These are phyloP conservation scores for Massarina eburnea DNA, from an alignment of 2,329 filamentous ascomycete species.

Conservation along the genomic window DNA sequence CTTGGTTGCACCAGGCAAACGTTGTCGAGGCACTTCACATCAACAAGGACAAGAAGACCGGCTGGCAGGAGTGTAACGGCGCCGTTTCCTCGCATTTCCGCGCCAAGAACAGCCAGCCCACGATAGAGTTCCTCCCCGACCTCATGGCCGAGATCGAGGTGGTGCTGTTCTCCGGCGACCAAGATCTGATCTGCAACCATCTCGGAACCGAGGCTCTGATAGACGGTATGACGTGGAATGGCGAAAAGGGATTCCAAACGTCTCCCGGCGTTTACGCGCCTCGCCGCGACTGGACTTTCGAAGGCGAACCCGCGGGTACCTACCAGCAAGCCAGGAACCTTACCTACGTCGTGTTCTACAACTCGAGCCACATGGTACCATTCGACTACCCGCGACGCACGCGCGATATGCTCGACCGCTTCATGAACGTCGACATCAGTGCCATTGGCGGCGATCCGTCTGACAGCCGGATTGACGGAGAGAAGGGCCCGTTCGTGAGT, in stretches of 20 bases:
- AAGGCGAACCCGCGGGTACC: constrained; percentile 82
- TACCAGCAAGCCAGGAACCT: constrained; percentile 95
- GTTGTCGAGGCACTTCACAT: constrained; percentile 82
- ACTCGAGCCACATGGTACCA: constrained; percentile 97
- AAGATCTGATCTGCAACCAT: constrained; percentile 97
- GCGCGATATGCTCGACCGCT: constrained; percentile 95
- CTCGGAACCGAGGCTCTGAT: constrained; percentile 91
- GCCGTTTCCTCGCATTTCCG: constrained; percentile 73
- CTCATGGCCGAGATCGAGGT: constrained; percentile 76
- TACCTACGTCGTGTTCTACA: constrained; percentile 94
- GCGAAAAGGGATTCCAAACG: constrained; percentile 85
- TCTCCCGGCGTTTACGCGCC: constrained; percentile 87
- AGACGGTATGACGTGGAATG: constrained; percentile 87
- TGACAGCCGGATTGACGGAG: constrained; percentile 81
- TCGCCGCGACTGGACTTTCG: constrained; percentile 92
- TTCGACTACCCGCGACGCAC: constrained; percentile 86
- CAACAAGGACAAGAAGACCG: constrained; percentile 75
- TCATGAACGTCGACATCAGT: constrained; percentile 89
- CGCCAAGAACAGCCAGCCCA: constrained; percentile 69
- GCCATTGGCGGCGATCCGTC: constrained; percentile 79
- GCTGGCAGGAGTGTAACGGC: constrained; percentile 89
- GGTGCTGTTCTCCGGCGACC: constrained; percentile 87
- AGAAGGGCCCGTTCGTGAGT: constrained; percentile 75
- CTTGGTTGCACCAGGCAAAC: constrained; percentile 81
- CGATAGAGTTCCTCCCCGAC: constrained; percentile 73